Evolutionary conservation across 805 yeast species (phyloP), one percentile per base, ranked within the genome.

Genomic region (Starmerella powellii): DNA sequence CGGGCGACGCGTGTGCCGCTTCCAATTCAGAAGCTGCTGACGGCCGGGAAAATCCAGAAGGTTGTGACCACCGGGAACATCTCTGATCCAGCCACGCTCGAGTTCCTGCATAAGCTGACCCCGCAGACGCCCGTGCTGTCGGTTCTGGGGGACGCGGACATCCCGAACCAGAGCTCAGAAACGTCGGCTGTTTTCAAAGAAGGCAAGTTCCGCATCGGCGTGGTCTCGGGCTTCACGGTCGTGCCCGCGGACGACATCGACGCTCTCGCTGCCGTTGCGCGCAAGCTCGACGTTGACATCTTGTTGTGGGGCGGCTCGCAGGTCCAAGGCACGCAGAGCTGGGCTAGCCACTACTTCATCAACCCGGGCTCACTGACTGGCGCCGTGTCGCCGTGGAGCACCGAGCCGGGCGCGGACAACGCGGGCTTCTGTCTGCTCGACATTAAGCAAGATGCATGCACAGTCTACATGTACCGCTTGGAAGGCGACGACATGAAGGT

Each of bases 291-390:
- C 58, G 96, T 83, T 31, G 97, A 91, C 60, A 73, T 91, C 4
- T 65, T 91, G 50, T 67, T 91, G 12, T 85, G 91, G 81, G 96
- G 97, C 12, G 94, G 95, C 0, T 80, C 94, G 2, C 94, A 85
- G 58, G 74, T 76, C 50, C 93, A 85, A 4, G 97, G 88, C 57
- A 95, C 96, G 0, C 88, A 86, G 56, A 82, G 91, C 8, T 64
- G 87, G 44, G 97, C 86, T 50, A 94, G 93, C 18, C 84, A 83
- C 61, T 84, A 87, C 59, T 91, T 91, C 56, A 72, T 91, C n/a
- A 88, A 84, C 59, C 97, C 98, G 0, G 98, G 98, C 0, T 80
- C 94, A 57, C 94, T 94, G 32, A 87, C 96, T 0, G 98, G 98
- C 20, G 95, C 96, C 33, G 71, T 81, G 26, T 79, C 77, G 54